A percentile compares a stretch with the other conserved stretches of the same genome.
Conservation (phyloP, 2,329 filamentous ascomycete genomes). For the Stylonectria norvegica region DNA sequence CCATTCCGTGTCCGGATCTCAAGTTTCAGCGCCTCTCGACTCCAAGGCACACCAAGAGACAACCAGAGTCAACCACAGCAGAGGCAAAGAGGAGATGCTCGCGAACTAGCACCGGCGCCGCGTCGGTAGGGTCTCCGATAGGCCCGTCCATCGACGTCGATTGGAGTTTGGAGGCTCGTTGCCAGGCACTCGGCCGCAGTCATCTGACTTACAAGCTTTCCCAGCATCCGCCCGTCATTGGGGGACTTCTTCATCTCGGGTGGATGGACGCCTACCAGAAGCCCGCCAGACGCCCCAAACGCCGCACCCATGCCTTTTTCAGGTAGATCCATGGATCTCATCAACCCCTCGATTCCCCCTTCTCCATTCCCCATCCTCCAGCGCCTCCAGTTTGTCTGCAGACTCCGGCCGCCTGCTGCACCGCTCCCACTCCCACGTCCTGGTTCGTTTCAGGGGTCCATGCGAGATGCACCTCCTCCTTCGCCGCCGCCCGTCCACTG, state of each 20-base stretch:
- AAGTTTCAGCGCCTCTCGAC: too few species aligned
- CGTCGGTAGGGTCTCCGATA: too few species aligned
- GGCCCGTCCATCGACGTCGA: conserved; percentile 5
- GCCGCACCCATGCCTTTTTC: too few species aligned
- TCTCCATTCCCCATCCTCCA: not conserved
- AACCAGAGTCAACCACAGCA: conserved; percentile 4
- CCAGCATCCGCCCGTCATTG: conserved; percentile 9
- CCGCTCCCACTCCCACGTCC: conserved; percentile 10
- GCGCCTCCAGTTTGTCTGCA: not conserved
- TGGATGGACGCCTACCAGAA: conserved; percentile 7
- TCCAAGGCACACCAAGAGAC: conserved; percentile 4
- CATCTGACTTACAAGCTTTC: conserved; percentile 16
- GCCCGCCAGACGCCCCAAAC: too few species aligned
- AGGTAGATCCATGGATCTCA: not conserved
- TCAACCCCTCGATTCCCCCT: not conserved
- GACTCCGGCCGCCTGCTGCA: conserved; percentile 10
- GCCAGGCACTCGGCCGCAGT: conserved; percentile 9
- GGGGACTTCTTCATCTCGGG: conserved; percentile 9
- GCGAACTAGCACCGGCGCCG: too few species aligned
- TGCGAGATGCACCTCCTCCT: conserved; percentile 15
- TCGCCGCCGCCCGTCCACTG: conserved; percentile 11
- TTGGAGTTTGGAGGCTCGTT: too few species aligned
- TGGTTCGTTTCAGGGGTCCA: conserved; percentile 13
- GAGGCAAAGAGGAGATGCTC: not conserved
- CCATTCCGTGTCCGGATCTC: too few species aligned